phyloP scores from a whole-genome alignment of 2,329 filamentous ascomycete genomes.

The Ascomycota sp. region DNA sequence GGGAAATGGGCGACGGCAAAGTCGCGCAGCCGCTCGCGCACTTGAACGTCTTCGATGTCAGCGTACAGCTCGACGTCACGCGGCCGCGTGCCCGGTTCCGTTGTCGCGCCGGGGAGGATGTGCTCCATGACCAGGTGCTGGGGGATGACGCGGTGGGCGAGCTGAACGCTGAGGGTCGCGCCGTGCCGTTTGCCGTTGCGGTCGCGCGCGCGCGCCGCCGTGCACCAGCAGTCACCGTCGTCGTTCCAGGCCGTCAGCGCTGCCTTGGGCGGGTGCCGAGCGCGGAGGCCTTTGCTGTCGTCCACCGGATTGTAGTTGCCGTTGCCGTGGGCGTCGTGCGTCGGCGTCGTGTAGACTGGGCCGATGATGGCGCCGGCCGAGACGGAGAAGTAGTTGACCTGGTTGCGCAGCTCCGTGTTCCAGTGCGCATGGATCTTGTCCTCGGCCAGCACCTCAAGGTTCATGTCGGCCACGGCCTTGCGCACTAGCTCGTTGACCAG shows the following conservation, averaged over 20 bases:
- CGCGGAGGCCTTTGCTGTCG: constrained; percentile 5
- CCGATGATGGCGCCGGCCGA: constrained; percentile 49
- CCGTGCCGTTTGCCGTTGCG: constrained; percentile 25
- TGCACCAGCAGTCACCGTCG: constrained; percentile 77
- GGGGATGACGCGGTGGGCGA: constrained; percentile 38
- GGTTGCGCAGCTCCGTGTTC: constrained; percentile 23
- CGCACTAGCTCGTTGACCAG: constrained; percentile 21
- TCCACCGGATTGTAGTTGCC: constrained; percentile 3
- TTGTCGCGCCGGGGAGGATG: constrained; percentile 38
- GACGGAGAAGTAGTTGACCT: constrained; percentile 54
- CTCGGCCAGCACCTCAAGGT: constrained; percentile 24
- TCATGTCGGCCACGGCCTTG: constrained; percentile 22
- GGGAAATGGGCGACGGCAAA: constrained; percentile 24
- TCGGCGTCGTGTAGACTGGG: constrained; percentile 35
- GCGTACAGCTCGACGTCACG: constrained; percentile 51
- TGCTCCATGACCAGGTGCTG: constrained; percentile 56
- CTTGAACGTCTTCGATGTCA: constrained; percentile 25
- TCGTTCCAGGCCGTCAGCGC: constrained; percentile 55
- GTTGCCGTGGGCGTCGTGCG: constrained; percentile 18
- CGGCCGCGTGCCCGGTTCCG: constrained; percentile 42
- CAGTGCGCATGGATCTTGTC: constrained; percentile 24
- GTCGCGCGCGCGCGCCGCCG: constrained; percentile 25
- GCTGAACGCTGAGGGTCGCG: constrained; percentile 43
- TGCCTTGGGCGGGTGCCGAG: constrained; percentile 18
- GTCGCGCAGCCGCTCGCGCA: constrained; percentile 18